Conservation (phyloP, 2,329 filamentous ascomycete genomes). For the Sporothrix inflata region DNA sequence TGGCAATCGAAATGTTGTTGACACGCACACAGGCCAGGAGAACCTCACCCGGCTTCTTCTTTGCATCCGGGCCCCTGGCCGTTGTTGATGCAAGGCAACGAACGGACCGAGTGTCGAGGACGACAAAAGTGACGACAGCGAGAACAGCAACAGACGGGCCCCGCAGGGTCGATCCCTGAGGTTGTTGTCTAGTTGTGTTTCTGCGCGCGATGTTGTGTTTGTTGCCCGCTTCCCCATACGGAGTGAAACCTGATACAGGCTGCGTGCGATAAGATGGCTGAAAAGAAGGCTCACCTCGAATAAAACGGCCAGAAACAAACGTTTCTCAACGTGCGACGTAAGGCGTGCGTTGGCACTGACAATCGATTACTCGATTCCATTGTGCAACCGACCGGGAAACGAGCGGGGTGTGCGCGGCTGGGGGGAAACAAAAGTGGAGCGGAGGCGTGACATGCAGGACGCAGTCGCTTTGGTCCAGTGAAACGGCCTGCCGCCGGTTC, state of each 20-base stretch:
- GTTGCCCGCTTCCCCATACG: neutral
- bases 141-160: neutral
- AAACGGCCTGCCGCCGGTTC: neutral
- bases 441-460: conserved; percentile 7
- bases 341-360: neutral
- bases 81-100: neutral
- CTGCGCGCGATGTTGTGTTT: neutral
- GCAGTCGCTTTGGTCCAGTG: neutral
- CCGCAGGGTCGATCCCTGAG: neutral
- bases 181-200: neutral
- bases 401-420: conserved; percentile 10
- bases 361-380: conserved; percentile 29
- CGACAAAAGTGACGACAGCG: neutral
- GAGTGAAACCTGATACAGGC: conserved; percentile 8
- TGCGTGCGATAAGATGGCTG: neutral
- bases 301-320: neutral
- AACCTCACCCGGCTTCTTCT: neutral
- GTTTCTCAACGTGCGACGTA: conserved; percentile 20
- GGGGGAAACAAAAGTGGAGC: neutral
- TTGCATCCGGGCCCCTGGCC: neutral
- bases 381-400: conserved; percentile 22
- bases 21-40: neutral
- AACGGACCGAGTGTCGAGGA: neutral
- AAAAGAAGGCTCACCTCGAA: neutral
- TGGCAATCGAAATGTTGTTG: neutral